Percentiles rank a stretch among this genome's conserved stretches.
Evolutionary conservation across 202 grass and related monocot species (phyloP).

Genomic region (Hordeum pubiflorum): DNA sequence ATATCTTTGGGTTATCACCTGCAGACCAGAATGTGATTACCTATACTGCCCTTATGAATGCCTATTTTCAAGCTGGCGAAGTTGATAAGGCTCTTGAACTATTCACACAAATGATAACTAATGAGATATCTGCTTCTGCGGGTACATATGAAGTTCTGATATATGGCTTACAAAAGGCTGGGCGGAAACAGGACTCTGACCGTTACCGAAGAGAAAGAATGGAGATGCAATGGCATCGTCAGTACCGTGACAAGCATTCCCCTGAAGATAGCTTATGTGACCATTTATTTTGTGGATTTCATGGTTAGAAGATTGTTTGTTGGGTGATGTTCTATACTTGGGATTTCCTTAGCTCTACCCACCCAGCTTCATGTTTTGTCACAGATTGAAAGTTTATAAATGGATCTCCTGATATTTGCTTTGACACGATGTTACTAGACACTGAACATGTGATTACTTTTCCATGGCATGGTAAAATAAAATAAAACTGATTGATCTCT

Average conservation of each 20-base stretch:
- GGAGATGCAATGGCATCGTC: constrained; percentile 40
- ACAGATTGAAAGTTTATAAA: constrained; percentile 20
- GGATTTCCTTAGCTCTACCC: background rate
- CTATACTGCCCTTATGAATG: constrained; percentile 54
- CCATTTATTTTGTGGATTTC: constrained; percentile 40
- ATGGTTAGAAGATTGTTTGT: constrained; percentile 28
- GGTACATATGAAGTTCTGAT: constrained; percentile 59
- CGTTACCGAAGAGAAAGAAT: constrained; percentile 56
- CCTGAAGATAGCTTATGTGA: constrained; percentile 56
- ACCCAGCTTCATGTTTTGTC: background rate
- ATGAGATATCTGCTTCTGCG: constrained; percentile 35
- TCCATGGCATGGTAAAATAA: background rate
- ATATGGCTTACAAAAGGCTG: constrained; percentile 54
- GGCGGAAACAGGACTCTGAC: constrained; percentile 37
- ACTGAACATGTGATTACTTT: background rate
- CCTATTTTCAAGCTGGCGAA: constrained; percentile 56
- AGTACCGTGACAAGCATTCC: constrained; percentile 29
- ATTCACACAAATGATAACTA: constrained; percentile 40
- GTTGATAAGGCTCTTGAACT: constrained; percentile 42
- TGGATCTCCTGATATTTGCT: constrained; percentile 11
- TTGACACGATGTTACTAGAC: background rate
- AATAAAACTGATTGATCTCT: background rate
- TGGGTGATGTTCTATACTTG: background rate
- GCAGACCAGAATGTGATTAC: constrained; percentile 52
- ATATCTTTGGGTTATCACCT: constrained; percentile 46